Conservation (phyloP, 768 basidiomycete genomes). For the Boletus sp. region DNA sequence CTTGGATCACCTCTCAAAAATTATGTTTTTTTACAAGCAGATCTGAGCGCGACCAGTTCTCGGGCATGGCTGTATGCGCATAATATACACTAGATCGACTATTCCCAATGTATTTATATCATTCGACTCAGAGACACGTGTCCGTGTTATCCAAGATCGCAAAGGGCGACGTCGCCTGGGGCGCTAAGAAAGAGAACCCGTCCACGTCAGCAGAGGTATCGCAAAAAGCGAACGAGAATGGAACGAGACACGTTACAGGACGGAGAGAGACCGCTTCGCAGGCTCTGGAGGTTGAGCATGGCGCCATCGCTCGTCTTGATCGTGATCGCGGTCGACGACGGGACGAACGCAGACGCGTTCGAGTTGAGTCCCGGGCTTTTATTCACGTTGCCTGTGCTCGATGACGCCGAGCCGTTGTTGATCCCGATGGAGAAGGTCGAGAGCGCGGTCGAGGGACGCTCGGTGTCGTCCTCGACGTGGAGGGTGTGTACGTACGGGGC, state of each 20-base stretch:
- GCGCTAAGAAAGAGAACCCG: conserved; percentile 10
- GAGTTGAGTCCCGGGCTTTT: conserved; percentile 16
- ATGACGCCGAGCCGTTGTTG: neutral
- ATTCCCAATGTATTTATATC: neutral
- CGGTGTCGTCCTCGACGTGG: conserved; percentile 28
- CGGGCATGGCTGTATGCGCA: neutral
- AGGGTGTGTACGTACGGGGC: conserved; percentile 30
- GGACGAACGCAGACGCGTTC: conserved; percentile 26
- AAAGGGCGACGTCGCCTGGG: conserved; percentile 25
- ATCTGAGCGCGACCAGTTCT: neutral
- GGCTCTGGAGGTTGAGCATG: conserved; percentile 10
- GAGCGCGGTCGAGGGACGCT: conserved; percentile 14
- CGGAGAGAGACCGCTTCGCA: conserved; percentile 24
- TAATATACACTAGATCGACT: neutral
- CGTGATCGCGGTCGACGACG: conserved; percentile 12
- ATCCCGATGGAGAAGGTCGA: conserved; percentile 3
- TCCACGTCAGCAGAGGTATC: neutral
- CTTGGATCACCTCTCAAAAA: neutral
- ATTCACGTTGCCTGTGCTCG: neutral
- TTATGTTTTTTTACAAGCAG: neutral
- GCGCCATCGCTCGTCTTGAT: conserved; percentile 22
- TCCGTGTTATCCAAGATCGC: conserved; percentile 24
- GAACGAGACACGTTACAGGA: conserved; percentile 12
- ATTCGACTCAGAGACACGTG: conserved; percentile 8
- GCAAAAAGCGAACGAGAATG: too few relatives aligned